These are phyloP conservation scores for Hermanozyma aechmeae DNA, from an alignment of 805 yeast species.

Conservation along the genomic window DNA sequence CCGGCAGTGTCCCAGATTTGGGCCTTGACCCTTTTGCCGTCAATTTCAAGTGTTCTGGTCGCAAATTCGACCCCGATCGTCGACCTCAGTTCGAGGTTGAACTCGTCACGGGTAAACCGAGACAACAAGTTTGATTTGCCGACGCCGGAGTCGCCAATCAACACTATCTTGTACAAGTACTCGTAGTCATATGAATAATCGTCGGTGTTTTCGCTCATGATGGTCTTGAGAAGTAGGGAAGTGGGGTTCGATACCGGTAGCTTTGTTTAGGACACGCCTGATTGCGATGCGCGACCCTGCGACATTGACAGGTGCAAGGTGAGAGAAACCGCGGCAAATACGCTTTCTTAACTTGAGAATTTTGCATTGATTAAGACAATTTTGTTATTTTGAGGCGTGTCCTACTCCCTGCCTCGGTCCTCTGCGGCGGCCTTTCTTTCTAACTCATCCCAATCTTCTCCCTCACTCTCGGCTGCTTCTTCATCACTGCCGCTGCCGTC, in stretches of 20 bases:
- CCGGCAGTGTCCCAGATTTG: constrained; percentile 99
- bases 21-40: constrained; percentile 76
- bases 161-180: constrained; percentile 82
- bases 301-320: too few relatives aligned
- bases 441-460: constrained; percentile 54
- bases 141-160: constrained; percentile 95
- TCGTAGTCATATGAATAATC: constrained; percentile 65
- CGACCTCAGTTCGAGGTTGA: constrained; percentile 86
- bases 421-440: constrained; percentile 48
- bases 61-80: constrained; percentile 99
- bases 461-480: constrained; percentile 23
- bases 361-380: background rate
- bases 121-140: constrained; percentile 92
- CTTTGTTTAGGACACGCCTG: too few relatives aligned
- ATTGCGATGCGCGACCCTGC: too few relatives aligned
- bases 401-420: constrained; percentile 18
- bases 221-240: too few relatives aligned
- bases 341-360: too few relatives aligned
- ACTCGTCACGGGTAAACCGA: constrained; percentile 92
- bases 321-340: too few relatives aligned
- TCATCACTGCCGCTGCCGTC: constrained; percentile 27
- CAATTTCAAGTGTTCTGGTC: constrained; percentile 84
- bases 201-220: constrained; percentile 31
- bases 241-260: too few relatives aligned
- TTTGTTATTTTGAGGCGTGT: background rate